Evolutionary conservation across 768 basidiomycete species (phyloP).

Genomic region (Suillus lakei): DNA sequence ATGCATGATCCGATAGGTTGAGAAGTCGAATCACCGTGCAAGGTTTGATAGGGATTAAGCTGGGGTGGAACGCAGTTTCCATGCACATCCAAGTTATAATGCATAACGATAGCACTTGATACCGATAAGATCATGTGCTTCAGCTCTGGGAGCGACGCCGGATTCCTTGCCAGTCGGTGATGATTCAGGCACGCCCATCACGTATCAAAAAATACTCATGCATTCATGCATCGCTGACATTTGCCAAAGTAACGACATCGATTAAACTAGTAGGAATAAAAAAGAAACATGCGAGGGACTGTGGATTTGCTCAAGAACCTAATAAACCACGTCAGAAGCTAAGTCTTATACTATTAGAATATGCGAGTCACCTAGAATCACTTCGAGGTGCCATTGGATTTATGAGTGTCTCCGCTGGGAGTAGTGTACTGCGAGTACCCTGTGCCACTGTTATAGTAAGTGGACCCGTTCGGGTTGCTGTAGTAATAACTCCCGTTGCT

Average conservation of each 20-base stretch:
- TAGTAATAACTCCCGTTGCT: constrained; percentile 69
- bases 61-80: neutral
- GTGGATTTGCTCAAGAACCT: neutral
- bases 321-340: neutral
- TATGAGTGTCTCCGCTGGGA: constrained; percentile 40
- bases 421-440: constrained; percentile 58
- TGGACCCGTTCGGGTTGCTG: constrained; percentile 61
- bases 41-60: neutral
- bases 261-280: neutral
- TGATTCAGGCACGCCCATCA: neutral
- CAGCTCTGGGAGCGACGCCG: neutral
- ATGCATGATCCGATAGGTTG: neutral
- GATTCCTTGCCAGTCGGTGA: neutral
- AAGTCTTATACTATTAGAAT: neutral
- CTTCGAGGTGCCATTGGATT: constrained; percentile 31
- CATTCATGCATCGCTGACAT: neutral
- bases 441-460: constrained; percentile 57
- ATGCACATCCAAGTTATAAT: neutral
- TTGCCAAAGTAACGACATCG: neutral
- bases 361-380: constrained; percentile 7
- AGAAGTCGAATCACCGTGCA: neutral
- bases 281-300: neutral
- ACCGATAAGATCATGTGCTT: neutral
- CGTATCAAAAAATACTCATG: neutral
- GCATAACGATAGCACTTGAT: neutral